Evolutionary conservation across 225 moss, liverwort and hornwort genomes (phyloP), one percentile per base, ranked within the genome.

Genomic region (Asterella californica): DNA sequence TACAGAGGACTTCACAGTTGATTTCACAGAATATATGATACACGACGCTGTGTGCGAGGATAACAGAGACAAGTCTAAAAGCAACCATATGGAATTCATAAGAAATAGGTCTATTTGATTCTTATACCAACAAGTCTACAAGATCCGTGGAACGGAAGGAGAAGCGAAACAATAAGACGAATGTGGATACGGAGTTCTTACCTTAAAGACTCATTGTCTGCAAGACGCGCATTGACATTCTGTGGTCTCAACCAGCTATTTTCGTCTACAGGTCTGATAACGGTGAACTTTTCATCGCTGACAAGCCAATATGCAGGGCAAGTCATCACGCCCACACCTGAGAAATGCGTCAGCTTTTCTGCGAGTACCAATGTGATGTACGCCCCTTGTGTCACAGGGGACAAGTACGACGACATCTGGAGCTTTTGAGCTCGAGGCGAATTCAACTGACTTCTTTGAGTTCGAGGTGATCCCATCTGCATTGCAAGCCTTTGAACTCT

Each of bases 391-490:
- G 52, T 53, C 30, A 74, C 74, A 8, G 74, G 74, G 33, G 74
- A 74, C 52, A 74, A 33, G 32, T 74, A 74, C 18, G 74, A 74
- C 0, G 74, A 74, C 74, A 74, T 74, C 74, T 74, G 74, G 48
- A 30, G 25, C 74, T 74, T 74, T 53, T 74, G 74, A 74, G 74
- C 52, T 33, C 74, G 74, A 33, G 74, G 74, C 0, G 74, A 74
- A 34, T 54, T 32, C 53, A 53, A 19, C 7, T 74, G 74, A 10
- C 29, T 74, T 74, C 74, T 53, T 33, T 74, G 74, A 18, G 74
- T 15, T 30, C 52, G 74, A 18, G 74, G 74, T 33, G 74, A 74
- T 2, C 74, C 74, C 74, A 74, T 74, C 74, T 74, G 74, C 74
- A 74, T 29, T n/a, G 74, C 74, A 29, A 74, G 74, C 0, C 29